A percentile compares a stretch with the other conserved stretches of the same genome.
Conservation (phyloP, 2,329 filamentous ascomycete species). For the Neopestalotiopsis rosae region DNA sequence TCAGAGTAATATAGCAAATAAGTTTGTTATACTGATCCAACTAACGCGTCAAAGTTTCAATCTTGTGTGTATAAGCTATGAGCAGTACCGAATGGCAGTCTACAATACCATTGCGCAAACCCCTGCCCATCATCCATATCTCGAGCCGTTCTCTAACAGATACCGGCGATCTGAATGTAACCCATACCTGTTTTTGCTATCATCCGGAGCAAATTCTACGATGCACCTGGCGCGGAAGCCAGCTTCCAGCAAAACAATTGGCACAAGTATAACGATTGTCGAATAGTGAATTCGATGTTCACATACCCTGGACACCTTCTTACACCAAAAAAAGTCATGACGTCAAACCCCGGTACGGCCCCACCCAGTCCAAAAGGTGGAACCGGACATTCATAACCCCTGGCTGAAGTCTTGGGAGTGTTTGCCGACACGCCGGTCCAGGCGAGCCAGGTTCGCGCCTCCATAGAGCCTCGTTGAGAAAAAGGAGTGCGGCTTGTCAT, state of each 20-base stretch:
- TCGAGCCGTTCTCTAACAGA: too few species aligned
- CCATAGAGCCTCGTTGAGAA: not conserved
- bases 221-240: conserved; percentile 1
- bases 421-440: not conserved
- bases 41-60: too few species aligned
- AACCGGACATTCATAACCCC: not conserved
- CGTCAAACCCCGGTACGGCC: not conserved
- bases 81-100: too few species aligned
- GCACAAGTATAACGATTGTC: not conserved
- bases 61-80: too few species aligned
- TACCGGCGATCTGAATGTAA: too few species aligned
- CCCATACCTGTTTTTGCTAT: not conserved
- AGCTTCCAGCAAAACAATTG: not conserved
- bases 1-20: too few species aligned
- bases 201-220: not conserved
- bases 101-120: too few species aligned
- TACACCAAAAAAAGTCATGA: not conserved
- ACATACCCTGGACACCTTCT: not conserved
- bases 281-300: not conserved
- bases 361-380: conserved; percentile 9
- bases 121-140: too few species aligned
- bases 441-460: too few species aligned
- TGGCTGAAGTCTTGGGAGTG: not conserved
- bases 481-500: not conserved
- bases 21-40: too few species aligned